phyloP scores from a whole-genome alignment of 495 filamentous ascomycete species.

The Stereocaulon alpinum region DNA sequence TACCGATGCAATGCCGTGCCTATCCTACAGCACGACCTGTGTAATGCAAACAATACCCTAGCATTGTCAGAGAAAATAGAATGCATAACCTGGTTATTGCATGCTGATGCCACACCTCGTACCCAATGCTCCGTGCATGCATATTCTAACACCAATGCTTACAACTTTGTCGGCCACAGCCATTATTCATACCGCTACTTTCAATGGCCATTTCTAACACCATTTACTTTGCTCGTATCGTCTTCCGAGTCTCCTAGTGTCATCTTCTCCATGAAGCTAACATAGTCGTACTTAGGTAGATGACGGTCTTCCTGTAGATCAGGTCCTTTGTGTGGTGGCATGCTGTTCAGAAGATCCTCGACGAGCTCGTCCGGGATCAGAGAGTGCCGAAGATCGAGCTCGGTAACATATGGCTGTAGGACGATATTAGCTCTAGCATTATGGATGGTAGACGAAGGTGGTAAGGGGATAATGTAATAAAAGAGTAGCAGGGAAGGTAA shows the following conservation, averaged over 20 bases:
- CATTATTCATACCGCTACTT: background rate
- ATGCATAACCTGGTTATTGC: background rate
- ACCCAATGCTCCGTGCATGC: background rate
- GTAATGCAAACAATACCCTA: background rate
- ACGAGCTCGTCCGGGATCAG: constrained; percentile 93
- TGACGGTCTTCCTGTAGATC: constrained; percentile 70
- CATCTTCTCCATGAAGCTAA: constrained; percentile 83
- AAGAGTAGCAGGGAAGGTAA: background rate
- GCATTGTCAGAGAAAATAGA: background rate
- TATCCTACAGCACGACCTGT: background rate
- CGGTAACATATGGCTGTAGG: constrained; percentile 78
- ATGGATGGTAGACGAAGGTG: background rate
- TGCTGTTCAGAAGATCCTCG: constrained; percentile 76
- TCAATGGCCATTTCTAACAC: background rate
- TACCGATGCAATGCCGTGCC: background rate
- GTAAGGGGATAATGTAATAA: background rate
- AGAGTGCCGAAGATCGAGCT: constrained; percentile 88
- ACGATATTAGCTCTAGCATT: background rate
- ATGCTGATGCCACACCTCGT: constrained; percentile 1
- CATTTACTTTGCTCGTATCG: background rate
- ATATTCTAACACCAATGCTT: background rate
- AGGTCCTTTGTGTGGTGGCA: constrained; percentile 70
- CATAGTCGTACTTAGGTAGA: constrained; percentile 77
- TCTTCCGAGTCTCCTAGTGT: constrained; percentile 24
- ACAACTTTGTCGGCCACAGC: background rate